Base-by-base conservation (phyloP, 192 early-diverging fungal genomes). In the Entomortierella beljakovae region DNA sequence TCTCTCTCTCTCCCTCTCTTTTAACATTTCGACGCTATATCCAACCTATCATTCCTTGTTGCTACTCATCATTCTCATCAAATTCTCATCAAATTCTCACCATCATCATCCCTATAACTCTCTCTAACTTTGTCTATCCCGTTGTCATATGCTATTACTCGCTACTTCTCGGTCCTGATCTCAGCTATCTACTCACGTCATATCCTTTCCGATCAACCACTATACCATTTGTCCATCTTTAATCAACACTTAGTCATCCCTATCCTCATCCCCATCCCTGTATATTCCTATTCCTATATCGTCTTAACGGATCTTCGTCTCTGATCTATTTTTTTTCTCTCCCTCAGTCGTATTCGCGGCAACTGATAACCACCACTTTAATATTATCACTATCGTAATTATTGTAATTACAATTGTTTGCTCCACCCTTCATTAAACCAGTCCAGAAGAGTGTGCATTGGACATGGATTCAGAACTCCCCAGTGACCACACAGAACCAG, bases 401-500 rank as follows among this genome's bases (percentile, higher is more conserved):
- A 38, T 13, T 38, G 6, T 38, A n/a, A n/a, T 13, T 13, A 38
- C 37, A 38, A 38, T 38, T 13, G 6, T 13, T 38, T 38, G 6
- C 37, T 38, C 37, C 13, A 8, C 37, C 20, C 15, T 4, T 46
- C 20, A 20, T 46, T 20, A 20, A 20, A 20, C 43, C 11, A 20
- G 15, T 46, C 43, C 43, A 46, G 15, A 20, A 22, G 20, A 31
- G 53, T 57, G 56, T 64, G 62, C n/a, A n/a, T n/a, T 64, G 70
- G 61, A 63, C 54, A 64, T 72, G 70, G 70, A 72, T 49, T 49
- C 56, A 33, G 62, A 64, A 46, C 56, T 58, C 43, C 61, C 51
- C 70, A 59, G 33, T 33, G 63, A 65, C 52, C 62, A 58, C 61
- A 31, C 61, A 56, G 32, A 38, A 38, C n/a, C 11, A 35, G 48